Conservation (phyloP, 2,329 filamentous ascomycete species). For the Trichoderma afroharzianum region DNA sequence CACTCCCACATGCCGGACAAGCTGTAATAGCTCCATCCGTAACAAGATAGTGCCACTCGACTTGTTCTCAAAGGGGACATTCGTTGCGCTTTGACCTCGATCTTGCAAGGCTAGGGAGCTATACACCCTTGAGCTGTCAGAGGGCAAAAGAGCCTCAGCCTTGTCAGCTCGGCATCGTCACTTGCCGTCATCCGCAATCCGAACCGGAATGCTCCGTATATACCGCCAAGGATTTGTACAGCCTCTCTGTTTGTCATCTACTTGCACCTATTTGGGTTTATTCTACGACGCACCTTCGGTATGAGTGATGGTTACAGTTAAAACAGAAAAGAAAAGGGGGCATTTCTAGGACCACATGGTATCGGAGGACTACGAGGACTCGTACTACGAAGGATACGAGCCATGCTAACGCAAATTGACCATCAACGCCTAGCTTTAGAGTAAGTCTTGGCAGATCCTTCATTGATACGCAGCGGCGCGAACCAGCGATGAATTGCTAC, state of each 20-base stretch:
- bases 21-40: background rate
- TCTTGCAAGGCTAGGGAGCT: background rate
- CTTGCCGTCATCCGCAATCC: background rate
- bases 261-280: background rate
- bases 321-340: background rate
- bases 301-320: too few species aligned
- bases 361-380: background rate
- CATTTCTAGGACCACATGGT: background rate
- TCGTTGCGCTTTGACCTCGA: background rate
- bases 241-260: background rate
- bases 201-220: background rate
- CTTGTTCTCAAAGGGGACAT: background rate
- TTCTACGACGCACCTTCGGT: background rate
- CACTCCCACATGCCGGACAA: background rate
- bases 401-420: background rate
- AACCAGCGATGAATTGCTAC: background rate
- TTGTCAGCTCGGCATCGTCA: background rate
- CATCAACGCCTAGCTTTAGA: background rate
- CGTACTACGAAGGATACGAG: background rate
- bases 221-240: background rate
- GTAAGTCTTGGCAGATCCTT: background rate
- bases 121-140: background rate
- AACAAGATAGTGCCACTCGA: background rate
- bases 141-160: background rate
- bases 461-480: background rate